Percentiles rank a stretch among this genome's conserved stretches.
Conservation (phyloP, 495 filamentous ascomycete genomes). For the Monascus purpureus region DNA sequence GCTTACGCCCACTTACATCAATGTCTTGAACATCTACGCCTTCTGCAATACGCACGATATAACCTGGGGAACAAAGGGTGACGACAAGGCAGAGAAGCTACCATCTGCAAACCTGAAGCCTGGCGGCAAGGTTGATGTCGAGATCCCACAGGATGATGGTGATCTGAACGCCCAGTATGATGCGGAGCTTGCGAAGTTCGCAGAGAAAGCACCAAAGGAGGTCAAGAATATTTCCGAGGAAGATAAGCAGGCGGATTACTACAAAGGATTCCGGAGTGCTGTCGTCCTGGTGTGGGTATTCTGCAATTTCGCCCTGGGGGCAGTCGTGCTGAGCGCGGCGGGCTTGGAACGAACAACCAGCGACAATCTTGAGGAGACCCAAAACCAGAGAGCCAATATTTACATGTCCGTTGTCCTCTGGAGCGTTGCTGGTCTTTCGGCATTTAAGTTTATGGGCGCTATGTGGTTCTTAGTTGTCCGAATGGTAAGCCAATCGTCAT, state of each 20-base stretch:
- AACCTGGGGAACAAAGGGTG: conserved; percentile 93
- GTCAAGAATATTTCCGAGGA: conserved; percentile 41
- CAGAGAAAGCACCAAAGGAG: conserved; percentile 54
- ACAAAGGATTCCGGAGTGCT: conserved; percentile 83
- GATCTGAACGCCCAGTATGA: conserved; percentile 93
- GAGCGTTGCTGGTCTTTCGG: conserved; percentile 74
- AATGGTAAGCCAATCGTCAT: conserved; percentile 55
- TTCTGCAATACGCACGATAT: conserved; percentile 98
- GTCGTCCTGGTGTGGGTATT: conserved; percentile 96
- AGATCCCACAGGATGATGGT: conserved; percentile 73
- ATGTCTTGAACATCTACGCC: conserved; percentile 93
- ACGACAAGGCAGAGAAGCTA: conserved; percentile 77
- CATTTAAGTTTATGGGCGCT: conserved; percentile 83
- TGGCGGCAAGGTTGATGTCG: conserved; percentile 87
- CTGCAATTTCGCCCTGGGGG: conserved; percentile 79
- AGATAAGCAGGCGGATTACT: conserved; percentile 95
- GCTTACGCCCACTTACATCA: conserved; percentile 88
- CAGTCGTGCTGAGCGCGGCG: conserved; percentile 74
- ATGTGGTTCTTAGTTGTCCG: conserved; percentile 92
- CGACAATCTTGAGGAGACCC: conserved; percentile 23
- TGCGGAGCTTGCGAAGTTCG: conserved; percentile 62
- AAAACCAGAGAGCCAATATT: conserved; percentile 45
- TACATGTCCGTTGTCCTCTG: conserved; percentile 89
- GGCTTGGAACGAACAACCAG: conserved; percentile 55
- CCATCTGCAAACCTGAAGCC: conserved; percentile 69